Conservation (phyloP, 805 yeast genomes). For the Diddensiella caesifluorescens region DNA sequence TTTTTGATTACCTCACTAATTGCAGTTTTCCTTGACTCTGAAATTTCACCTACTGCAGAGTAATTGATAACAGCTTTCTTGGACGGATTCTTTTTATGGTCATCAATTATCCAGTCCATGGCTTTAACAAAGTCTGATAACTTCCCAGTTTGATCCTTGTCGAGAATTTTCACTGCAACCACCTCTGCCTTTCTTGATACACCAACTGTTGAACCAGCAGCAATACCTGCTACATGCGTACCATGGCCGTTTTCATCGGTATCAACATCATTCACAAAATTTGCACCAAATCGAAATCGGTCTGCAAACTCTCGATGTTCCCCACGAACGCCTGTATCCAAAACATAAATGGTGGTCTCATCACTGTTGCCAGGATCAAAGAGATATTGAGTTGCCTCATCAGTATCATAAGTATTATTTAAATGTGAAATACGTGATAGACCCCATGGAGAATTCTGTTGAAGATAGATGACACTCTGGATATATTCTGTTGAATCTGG, state of each 20-base stretch:
- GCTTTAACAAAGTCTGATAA: conserved; percentile 58
- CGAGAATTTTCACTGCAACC: conserved; percentile 56
- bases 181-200: conserved; percentile 53
- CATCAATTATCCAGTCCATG: conserved; percentile 62
- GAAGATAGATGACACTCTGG: conserved; percentile 51
- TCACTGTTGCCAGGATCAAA: conserved; percentile 71
- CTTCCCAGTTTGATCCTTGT: conserved; percentile 50
- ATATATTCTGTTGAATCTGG: conserved; percentile 67
- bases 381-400: conserved; percentile 61
- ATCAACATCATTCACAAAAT: conserved; percentile 65
- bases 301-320: conserved; percentile 75
- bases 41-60: conserved; percentile 92
- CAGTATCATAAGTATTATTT: conserved; percentile 53
- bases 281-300: conserved; percentile 82
- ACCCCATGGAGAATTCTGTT: conserved; percentile 93
- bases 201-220: conserved; percentile 80
- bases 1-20: conserved; percentile 84
- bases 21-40: conserved; percentile 80
- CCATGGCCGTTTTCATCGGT: conserved; percentile 95
- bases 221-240: conserved; percentile 95
- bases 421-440: conserved; percentile 85
- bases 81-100: conserved; percentile 50
- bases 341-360: conserved; percentile 80
- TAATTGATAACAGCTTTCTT: conserved; percentile 52
- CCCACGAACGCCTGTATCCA: conserved; percentile 83